Evolutionary conservation across 805 yeast genomes (phyloP).

Genomic region (Saturnispora saitoi): DNA sequence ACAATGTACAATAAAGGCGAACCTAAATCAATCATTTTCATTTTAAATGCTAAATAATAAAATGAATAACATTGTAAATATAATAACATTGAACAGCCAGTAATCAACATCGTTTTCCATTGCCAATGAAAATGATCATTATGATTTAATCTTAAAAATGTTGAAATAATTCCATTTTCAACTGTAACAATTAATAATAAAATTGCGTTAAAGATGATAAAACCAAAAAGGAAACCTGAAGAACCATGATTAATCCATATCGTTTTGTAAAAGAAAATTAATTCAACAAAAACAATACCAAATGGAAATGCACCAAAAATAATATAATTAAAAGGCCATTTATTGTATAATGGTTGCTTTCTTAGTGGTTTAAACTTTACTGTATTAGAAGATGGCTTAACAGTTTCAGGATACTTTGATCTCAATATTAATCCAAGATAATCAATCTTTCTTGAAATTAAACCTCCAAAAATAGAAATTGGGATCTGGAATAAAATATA

Average conservation of each 20-base stretch:
- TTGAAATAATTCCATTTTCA: conserved; percentile 64
- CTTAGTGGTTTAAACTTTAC: background rate
- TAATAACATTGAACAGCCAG: conserved; percentile 61
- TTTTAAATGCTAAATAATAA: conserved; percentile 50
- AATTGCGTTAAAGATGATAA: conserved; percentile 52
- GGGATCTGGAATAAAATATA: conserved; percentile 68
- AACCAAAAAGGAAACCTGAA: conserved; percentile 49
- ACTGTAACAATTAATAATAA: conserved; percentile 54
- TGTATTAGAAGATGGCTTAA: background rate
- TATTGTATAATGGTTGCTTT: conserved; percentile 30
- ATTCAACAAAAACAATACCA: conserved; percentile 71
- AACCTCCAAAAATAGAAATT: conserved; percentile 66
- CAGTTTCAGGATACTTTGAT: conserved; percentile 22
- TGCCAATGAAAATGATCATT: conserved; percentile 64
- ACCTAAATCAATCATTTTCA: conserved; percentile 58
- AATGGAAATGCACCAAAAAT: conserved; percentile 71
- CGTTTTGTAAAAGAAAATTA: conserved; percentile 62
- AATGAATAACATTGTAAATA: conserved; percentile 61
- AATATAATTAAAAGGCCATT: conserved; percentile 29
- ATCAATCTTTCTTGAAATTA: conserved; percentile 26
- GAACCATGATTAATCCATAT: conserved; percentile 76
- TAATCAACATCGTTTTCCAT: conserved; percentile 69
- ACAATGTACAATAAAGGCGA: conserved; percentile 61
- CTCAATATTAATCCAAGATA: conserved; percentile 14
- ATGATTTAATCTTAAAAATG: conserved; percentile 47